Percentiles rank a stretch among this genome's conserved stretches.
These are phyloP conservation scores for Phytophthora pisi DNA, from an alignment of 352 stramenopile species.

Conservation along the genomic window DNA sequence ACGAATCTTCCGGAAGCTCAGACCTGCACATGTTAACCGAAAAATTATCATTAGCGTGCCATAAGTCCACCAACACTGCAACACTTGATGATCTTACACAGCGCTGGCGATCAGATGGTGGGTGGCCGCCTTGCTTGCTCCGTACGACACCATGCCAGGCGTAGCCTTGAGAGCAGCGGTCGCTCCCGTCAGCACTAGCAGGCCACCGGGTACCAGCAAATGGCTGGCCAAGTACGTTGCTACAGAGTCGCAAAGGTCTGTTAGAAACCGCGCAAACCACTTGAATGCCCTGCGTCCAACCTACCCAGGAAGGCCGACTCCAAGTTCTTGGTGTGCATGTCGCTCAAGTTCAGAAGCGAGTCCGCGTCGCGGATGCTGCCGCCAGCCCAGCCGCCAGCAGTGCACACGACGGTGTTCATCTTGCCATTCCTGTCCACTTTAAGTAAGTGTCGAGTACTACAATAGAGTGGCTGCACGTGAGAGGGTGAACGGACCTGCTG, in stretches of 20 bases:
- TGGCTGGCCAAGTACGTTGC: conserved; percentile 85
- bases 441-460: conserved; percentile 7
- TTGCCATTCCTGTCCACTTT: conserved; percentile 43
- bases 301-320: conserved; percentile 77
- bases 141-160: conserved; percentile 88
- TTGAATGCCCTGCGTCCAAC: conserved; percentile 4
- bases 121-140: conserved; percentile 90
- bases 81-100: conserved; percentile 51
- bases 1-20: conserved; percentile 56
- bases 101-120: conserved; percentile 86
- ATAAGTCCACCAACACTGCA: background rate
- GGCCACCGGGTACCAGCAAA: conserved; percentile 58
- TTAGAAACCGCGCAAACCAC: background rate
- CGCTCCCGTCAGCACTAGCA: conserved; percentile 86
- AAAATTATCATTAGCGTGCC: background rate
- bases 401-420: conserved; percentile 81
- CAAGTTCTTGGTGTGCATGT: conserved; percentile 84
- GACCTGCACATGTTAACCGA: conserved; percentile 30
- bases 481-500: conserved; percentile 24
- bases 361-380: conserved; percentile 74
- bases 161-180: conserved; percentile 79
- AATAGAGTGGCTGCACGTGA: background rate
- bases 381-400: conserved; percentile 80
- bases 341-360: conserved; percentile 61
- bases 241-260: conserved; percentile 25